Evolutionary conservation across 2,329 filamentous ascomycete species (phyloP).

Genomic region (Hyphodiscus sp.): DNA sequence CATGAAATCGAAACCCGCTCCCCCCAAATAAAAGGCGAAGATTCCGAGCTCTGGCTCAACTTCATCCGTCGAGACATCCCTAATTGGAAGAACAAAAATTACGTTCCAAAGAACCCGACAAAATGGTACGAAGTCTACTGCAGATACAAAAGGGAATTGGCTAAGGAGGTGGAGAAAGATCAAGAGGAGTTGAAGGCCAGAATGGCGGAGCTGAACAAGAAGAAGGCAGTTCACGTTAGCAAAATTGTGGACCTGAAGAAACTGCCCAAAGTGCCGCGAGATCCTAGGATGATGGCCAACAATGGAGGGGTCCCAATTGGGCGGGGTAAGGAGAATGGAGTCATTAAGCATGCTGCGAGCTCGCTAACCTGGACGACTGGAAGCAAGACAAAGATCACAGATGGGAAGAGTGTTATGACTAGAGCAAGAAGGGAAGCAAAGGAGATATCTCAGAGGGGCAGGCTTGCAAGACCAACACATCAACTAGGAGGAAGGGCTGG

Average conservation of each 20-base stretch:
- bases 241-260: constrained; percentile 47
- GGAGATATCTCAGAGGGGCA: constrained; percentile 44
- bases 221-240: constrained; percentile 50
- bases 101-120: constrained; percentile 57
- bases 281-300: constrained; percentile 31
- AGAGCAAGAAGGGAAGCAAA: constrained; percentile 50
- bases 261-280: constrained; percentile 38
- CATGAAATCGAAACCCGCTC: constrained; percentile 67
- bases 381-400: constrained; percentile 45
- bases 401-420: constrained; percentile 47
- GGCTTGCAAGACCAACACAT: constrained; percentile 37
- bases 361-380: constrained; percentile 40
- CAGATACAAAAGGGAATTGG: constrained; percentile 56
- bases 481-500: constrained; percentile 28
- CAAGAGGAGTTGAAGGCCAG: constrained; percentile 47
- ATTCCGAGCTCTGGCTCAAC: constrained; percentile 67
- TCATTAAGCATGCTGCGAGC: constrained; percentile 29
- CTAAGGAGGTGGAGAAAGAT: constrained; percentile 50
- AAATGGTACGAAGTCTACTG: constrained; percentile 77
- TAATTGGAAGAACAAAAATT: constrained; percentile 53
- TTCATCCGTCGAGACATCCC: constrained; percentile 74
- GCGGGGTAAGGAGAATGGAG: constrained; percentile 13
- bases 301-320: constrained; percentile 29
- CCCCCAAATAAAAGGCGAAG: constrained; percentile 66
- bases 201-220: constrained; percentile 50